Evolutionary conservation across 1,284 basidiomycete genomes (phyloP).

Genomic region (Cystobasidium sp.): DNA sequence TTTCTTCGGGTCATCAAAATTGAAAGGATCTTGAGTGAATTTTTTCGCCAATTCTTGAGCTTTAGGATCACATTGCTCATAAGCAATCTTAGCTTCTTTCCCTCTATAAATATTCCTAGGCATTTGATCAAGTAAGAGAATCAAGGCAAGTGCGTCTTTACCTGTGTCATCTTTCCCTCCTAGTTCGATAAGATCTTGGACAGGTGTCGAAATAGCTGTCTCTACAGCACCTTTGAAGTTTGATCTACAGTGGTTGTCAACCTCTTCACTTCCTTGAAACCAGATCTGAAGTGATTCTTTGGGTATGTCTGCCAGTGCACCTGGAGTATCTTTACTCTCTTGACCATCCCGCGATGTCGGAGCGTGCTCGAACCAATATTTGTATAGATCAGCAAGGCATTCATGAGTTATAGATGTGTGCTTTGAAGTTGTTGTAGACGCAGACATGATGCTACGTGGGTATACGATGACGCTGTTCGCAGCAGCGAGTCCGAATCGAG

Average conservation of each 20-base stretch:
- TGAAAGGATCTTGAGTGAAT: constrained; percentile 4
- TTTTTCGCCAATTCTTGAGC: constrained; percentile 6
- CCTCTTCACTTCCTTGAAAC: constrained; percentile 32
- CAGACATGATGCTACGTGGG: constrained; percentile 1
- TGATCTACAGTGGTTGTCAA: constrained; percentile 11
- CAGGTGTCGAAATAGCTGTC: constrained; percentile 1
- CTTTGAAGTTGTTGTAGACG: constrained; percentile 5
- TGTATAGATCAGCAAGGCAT: constrained; percentile 19
- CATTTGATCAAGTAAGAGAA: constrained; percentile 43
- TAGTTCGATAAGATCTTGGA: background rate
- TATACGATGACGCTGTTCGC: background rate
- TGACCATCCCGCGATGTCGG: background rate
- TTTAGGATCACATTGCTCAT: constrained; percentile 32
- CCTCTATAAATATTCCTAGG: constrained; percentile 44
- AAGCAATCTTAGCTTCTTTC: constrained; percentile 40
- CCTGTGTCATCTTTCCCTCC: background rate
- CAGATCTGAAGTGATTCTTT: constrained; percentile 20
- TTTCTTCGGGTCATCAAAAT: constrained; percentile 9
- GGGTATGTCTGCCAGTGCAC: background rate
- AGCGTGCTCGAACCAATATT: constrained; percentile 36
- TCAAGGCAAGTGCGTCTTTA: constrained; percentile 33
- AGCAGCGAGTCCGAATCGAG: background rate
- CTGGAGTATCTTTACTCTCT: background rate
- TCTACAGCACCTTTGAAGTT: constrained; percentile 35
- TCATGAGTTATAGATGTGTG: constrained; percentile 9